Base-by-base conservation (phyloP, 2,329 filamentous ascomycete genomes). In the Cryoendolithus antarcticus region DNA sequence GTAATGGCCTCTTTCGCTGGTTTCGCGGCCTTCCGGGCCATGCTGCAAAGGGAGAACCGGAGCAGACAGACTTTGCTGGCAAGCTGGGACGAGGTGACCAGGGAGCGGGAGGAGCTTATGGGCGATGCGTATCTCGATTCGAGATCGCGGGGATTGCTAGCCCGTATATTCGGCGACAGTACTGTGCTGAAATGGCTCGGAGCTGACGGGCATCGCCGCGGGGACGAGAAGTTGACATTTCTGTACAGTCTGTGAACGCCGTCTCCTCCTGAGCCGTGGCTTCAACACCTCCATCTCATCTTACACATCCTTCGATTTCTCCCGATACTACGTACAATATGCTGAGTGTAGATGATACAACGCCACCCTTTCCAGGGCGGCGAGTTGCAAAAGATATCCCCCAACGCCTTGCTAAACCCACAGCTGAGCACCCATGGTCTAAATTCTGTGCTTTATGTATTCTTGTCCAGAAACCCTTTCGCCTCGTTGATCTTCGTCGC, bases 401-500 rank as follows among this genome's bases (percentile, higher is more conserved):
- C 38, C 38, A 40, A 40, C 38, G 38, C 38, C 38, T 12, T 34
- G 38, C 38, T 40, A 19, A 40, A 40, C 33, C 38, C 38, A 40
- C 33, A 32, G 15, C 35, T 30, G 30, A 10, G 30, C 32, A 28
- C 32, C 38, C 38, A 6, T 21, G 10, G 27, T 21, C 5, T 9
- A 32, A 32, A 32, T 2, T 5, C 36, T 12, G n/a, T 24, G 15
- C 6, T 31, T 30, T 36, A 47, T 30, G 50, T 41, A 21, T 49
- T 52, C 50, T 94, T 95, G 60, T 98, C 91, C 50, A 98, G 61
- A 47, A 96, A 76, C 61, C 96, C 89, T 64, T 98, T 98, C 30
- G 91, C 91, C 63, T 98, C 91, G 65, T 98, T 98, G 59, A 98
- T 82, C 64, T 98, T 98, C 39, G 88, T 95, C 9, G 91, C 91